Conservation (phyloP, 176 grass and related monocot genomes). For the Avena eriantha region DNA sequence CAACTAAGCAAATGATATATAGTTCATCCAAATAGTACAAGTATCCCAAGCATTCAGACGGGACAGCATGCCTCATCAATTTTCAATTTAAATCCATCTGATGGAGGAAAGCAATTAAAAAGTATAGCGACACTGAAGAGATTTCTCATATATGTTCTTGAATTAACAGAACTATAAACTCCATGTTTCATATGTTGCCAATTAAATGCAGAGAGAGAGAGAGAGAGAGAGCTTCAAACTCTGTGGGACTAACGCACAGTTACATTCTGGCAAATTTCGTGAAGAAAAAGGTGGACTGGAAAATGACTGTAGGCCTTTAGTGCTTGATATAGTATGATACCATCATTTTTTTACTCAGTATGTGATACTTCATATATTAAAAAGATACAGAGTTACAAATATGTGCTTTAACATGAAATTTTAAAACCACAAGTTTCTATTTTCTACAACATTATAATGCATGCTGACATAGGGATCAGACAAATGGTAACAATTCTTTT, state of each 20-base stretch:
- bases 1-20: neutral
- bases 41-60: slow-evolving; percentile 14
- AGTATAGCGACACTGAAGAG: slow-evolving; percentile 10
- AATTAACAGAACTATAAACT: slow-evolving; percentile 7
- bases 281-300: neutral
- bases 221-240: neutral
- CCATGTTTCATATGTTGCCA: slow-evolving; percentile 3
- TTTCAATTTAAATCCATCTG: neutral
- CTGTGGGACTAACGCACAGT: neutral
- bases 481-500: neutral
- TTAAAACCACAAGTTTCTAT: neutral
- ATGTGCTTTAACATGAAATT: neutral
- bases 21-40: slow-evolving; percentile 7
- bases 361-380: neutral
- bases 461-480: slow-evolving; percentile 7
- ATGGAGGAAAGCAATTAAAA: slow-evolving; percentile 16
- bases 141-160: slow-evolving; percentile 12
- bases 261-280: neutral
- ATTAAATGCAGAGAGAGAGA: neutral
- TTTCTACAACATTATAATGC: neutral
- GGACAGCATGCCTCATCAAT: slow-evolving; percentile 12
- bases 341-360: neutral
- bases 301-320: neutral
- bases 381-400: slow-evolving; percentile 1
- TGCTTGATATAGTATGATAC: neutral